Conservation (phyloP, 1,284 basidiomycete species). For the Cystobasidium pallidum region DNA sequence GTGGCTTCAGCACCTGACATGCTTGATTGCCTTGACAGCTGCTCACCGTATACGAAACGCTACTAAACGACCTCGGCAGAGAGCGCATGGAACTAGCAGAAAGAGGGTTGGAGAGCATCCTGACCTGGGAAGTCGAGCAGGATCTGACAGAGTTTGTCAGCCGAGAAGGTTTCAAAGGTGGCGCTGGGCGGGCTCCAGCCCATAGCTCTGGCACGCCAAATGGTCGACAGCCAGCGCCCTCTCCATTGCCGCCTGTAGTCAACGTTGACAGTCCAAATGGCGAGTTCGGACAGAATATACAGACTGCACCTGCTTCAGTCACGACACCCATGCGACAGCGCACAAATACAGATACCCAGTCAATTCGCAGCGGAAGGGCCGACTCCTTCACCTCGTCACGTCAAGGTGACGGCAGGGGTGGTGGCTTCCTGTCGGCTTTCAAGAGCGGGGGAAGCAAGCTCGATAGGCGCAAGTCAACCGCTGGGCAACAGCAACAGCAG, state of each 20-base stretch:
- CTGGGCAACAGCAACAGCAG: slow-evolving; percentile 24
- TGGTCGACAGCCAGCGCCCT: slow-evolving; percentile 1
- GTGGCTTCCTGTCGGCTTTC: slow-evolving; percentile 37
- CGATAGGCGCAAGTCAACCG: slow-evolving; percentile 37
- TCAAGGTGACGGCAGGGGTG: slow-evolving; percentile 20
- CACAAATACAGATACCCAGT: slow-evolving; percentile 31
- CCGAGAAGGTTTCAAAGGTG: slow-evolving; percentile 32
- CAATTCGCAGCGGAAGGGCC: slow-evolving; percentile 26
- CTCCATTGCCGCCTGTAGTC: slow-evolving; percentile 26
- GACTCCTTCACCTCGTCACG: slow-evolving; percentile 31
- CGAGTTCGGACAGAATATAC: slow-evolving; percentile 27
- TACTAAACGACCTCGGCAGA: slow-evolving; percentile 42
- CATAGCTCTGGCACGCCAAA: not conserved
- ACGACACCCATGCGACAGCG: slow-evolving; percentile 15
- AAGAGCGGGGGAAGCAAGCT: slow-evolving; percentile 34
- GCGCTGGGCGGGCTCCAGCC: slow-evolving; percentile 14
- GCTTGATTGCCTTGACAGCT: slow-evolving; percentile 14
- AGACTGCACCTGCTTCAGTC: not conserved
- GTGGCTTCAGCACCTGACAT: too few species aligned
- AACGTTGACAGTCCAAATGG: slow-evolving; percentile 32
- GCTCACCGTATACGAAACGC: slow-evolving; percentile 39
- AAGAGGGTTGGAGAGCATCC: slow-evolving; percentile 26
- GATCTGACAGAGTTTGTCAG: slow-evolving; percentile 40
- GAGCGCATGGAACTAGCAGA: slow-evolving; percentile 42
- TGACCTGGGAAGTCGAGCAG: slow-evolving; percentile 41